Evolutionary conservation across 768 basidiomycete species (phyloP).

Genomic region (Boletus rex-veris): DNA sequence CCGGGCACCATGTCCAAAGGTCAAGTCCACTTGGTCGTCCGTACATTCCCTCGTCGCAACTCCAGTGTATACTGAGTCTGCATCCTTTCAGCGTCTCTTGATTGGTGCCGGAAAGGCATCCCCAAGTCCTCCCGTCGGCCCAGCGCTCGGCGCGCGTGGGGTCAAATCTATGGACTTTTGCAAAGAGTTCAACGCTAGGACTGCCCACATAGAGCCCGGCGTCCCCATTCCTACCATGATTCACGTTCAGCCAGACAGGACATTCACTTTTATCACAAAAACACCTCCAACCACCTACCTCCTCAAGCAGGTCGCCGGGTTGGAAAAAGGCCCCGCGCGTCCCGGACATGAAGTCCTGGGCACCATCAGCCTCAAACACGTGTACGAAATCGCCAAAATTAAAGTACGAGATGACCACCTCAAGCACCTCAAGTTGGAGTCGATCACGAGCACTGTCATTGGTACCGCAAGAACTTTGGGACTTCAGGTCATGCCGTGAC

Average conservation of each 20-base stretch:
- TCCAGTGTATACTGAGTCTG: slow-evolving; percentile 11
- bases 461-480: slow-evolving; percentile 89
- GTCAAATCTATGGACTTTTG: slow-evolving; percentile 99
- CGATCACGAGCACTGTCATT: slow-evolving; percentile 82
- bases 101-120: slow-evolving; percentile 93
- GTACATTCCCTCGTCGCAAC: slow-evolving; percentile 28
- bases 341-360: slow-evolving; percentile 76
- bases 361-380: slow-evolving; percentile 90
- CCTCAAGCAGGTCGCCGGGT: slow-evolving; percentile 84
- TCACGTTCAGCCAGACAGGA: slow-evolving; percentile 89
- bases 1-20: slow-evolving; percentile 58
- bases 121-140: slow-evolving; percentile 94
- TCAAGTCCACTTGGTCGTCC: slow-evolving; percentile 73
- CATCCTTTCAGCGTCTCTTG: slow-evolving; percentile 62
- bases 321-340: slow-evolving; percentile 86
- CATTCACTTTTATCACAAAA: slow-evolving; percentile 91
- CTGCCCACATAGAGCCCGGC: slow-evolving; percentile 80
- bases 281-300: slow-evolving; percentile 89
- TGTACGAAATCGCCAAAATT: slow-evolving; percentile 98
- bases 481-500: slow-evolving; percentile 83
- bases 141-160: slow-evolving; percentile 94
- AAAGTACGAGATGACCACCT: slow-evolving; percentile 89
- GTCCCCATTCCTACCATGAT: slow-evolving; percentile 91
- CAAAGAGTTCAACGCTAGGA: slow-evolving; percentile 99
- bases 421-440: slow-evolving; percentile 81